A percentile compares a stretch with the other conserved stretches of the same genome.
These are phyloP conservation scores for Lithospermum erythrorhizon DNA, from an alignment of 257 asterid genomes.

Conservation along the genomic window DNA sequence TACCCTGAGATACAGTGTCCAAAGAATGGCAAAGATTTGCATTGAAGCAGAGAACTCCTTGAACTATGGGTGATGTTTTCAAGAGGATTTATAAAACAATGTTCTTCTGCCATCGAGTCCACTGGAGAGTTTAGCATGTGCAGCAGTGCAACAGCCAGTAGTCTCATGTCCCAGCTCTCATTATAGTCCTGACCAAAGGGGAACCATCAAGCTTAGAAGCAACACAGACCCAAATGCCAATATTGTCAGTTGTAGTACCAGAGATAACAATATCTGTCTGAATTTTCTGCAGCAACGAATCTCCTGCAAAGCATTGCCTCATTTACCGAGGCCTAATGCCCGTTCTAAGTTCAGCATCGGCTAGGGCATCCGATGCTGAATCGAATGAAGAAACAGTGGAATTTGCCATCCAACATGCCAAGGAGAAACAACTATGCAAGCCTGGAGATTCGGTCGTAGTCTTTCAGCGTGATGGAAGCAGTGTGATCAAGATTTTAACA, in stretches of 20 bases:
- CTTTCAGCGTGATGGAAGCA: not conserved
- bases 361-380: not conserved
- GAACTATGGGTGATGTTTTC: not conserved
- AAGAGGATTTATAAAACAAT: not conserved
- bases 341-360: not conserved
- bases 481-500: constrained; percentile 5
- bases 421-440: constrained; percentile 2
- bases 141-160: constrained; percentile 6
- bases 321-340: not conserved
- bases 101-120: not conserved
- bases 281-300: not conserved
- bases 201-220: not conserved
- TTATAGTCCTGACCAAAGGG: constrained; percentile 1
- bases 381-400: not conserved
- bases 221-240: constrained; percentile 2
- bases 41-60: constrained; percentile 5
- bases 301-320: constrained; percentile 1
- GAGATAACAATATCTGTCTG: not conserved
- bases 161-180: not conserved
- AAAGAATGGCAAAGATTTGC: constrained; percentile 7
- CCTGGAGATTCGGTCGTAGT: constrained; percentile 4
- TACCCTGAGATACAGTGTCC: not conserved
- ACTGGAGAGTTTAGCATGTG: constrained; percentile 4
- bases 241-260: constrained; percentile 2
- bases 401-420: constrained; percentile 2